Base-by-base conservation (phyloP, 164 flowering plant genomes). In the Aristolochia contorta region DNA sequence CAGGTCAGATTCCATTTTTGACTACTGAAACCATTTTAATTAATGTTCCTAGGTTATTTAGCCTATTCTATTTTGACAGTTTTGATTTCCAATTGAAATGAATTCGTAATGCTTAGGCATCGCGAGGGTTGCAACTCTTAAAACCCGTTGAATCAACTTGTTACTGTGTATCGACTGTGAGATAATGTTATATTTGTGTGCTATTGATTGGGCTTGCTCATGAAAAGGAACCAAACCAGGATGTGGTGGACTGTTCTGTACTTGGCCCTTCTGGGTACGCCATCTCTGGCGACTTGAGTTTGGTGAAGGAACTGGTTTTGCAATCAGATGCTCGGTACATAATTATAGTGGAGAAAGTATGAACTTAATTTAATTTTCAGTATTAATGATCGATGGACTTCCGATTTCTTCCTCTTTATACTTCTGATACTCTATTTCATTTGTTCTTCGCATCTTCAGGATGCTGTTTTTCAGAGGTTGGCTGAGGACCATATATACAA, bases 331-430 rank as follows among this genome's bases (percentile, higher is more conserved):
- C 97, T 12, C 78, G 90, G 55, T 94, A 91, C 57, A 85, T 94
- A 27, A 77, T 91, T 21, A 75, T 91, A 25, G 86, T 94, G 57
- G 99, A 94, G 69, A 94, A 94, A 96, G 97, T 93, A 71, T n/a
- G 25, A 54, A 27, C 18, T 43, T 60, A 18, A 0, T 27, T 46
- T 24, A 12, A 12, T 56, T 47, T 37, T 63, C 32, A 56, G 16
- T 25, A 5, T 52, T 12, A 16, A 45, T 16, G 43, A 9, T 5
- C 22, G 10, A 12, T 25, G 45, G 43, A 9, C 30, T 32, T 30
- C 19, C 21, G 6, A 4, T 41, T 58, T 43, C 8, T 9, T 41
- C 7, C 0, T 10, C 15, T 48, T 33, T 10, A 12, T 63, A 32
- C 60, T 63, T 60, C 16, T 20, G 56, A 41, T 23, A 24, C 53